phyloP scores from a whole-genome alignment of 306 rosid genomes.

The Ormosia semicastrata region DNA sequence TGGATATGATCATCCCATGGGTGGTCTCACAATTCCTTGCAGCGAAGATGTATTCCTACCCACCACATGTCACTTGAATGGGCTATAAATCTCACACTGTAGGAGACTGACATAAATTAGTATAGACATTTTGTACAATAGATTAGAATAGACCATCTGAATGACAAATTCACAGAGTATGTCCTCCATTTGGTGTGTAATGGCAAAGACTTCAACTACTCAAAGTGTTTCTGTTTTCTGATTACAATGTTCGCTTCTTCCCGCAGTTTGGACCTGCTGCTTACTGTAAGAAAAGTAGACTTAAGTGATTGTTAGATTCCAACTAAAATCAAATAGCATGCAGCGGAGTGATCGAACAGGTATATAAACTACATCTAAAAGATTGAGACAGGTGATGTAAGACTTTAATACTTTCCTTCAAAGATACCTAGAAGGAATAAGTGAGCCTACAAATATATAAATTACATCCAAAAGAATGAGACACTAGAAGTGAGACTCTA shows the following conservation, averaged over 20 bases:
- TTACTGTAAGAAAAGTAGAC: neutral
- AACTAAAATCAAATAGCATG: too few relatives aligned
- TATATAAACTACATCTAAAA: too few relatives aligned
- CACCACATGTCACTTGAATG: slow-evolving; percentile 25
- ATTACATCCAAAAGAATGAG: too few relatives aligned
- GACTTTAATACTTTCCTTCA: too few relatives aligned
- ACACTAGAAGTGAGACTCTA: too few relatives aligned
- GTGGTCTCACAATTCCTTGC: slow-evolving; percentile 52
- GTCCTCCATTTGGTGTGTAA: neutral
- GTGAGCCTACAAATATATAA: too few relatives aligned
- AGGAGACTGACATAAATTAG: neutral
- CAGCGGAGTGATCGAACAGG: too few relatives aligned
- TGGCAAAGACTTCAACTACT: neutral
- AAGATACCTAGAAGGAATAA: too few relatives aligned
- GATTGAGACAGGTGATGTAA: too few relatives aligned
- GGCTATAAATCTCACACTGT: neutral
- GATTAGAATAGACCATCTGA: neutral
- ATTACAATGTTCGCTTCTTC: neutral
- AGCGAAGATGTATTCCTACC: slow-evolving; percentile 22
- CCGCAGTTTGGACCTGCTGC: neutral
- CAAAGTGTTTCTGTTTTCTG: neutral
- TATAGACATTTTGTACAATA: slow-evolving; percentile 15
- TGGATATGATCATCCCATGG: slow-evolving; percentile 51
- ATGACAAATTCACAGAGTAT: neutral
- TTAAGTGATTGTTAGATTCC: too few relatives aligned